Base-by-base conservation (phyloP, 805 yeast species). In the Vanderwaltozyma verrucispora region DNA sequence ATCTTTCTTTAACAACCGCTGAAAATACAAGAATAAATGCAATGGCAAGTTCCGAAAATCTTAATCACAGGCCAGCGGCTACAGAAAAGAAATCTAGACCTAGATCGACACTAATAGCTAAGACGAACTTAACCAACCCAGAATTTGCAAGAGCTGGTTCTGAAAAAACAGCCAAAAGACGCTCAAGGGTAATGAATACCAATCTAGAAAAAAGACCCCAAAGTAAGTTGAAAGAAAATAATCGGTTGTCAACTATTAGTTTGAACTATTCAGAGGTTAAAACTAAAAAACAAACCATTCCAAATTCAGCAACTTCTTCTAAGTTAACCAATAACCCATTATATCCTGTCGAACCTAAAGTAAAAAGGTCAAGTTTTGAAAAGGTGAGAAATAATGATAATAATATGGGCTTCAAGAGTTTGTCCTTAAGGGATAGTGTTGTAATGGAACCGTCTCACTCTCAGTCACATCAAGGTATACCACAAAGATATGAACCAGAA, bases 11-110 rank as follows among this genome's bases (percentile, higher is more conserved):
- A 37, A 70, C 88, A 1, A 82, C 92, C 0, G 88, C 88, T 1
- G 87, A 81, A 51, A 82, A 82, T 54, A 82, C 92, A 0, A 67
- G 87, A 41, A 53, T 80, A 39, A 82, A 82, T 58, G 80, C 89
- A 1, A 26, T 26, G n/a, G 14, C 25, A 13, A 29, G 33, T 24
- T 35, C 37, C 6, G 37, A 35, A 16, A 33, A 28, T 24, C 20
- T 21, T 5, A 9, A 37, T 5, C 37, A 41, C 8, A 45, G 40
- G 19, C 40, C 38, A 11, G 30, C 38, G n/a, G 28, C 17, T 3
- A 30, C 44, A 5, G 51, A 39, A 19, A 39, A 35, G 20, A 28
- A 33, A 11, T 31, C 40, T 18, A 44, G 59, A 35, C 53, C 60
- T 14, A 49, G 45, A 33, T 49, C 59, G 7, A 44, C 50, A 42